These are phyloP conservation scores for Musa troglodytarum DNA, from an alignment of 176 grass and related monocot species.

Conservation along the genomic window DNA sequence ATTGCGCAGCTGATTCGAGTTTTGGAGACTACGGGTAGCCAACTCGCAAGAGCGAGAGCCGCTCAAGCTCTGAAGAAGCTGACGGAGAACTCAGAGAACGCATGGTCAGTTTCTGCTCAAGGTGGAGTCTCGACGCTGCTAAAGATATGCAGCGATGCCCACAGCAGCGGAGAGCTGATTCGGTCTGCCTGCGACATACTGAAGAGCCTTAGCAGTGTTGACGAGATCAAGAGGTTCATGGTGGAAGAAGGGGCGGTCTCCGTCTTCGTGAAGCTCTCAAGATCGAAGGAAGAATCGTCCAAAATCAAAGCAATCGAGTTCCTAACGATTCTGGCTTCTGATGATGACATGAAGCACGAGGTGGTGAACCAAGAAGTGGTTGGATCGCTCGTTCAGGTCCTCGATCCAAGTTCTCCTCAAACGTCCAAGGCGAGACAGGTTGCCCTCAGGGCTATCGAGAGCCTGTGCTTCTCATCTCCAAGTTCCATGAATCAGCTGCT, in stretches of 20 bases:
- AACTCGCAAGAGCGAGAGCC: conserved; percentile 33
- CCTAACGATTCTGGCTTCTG: conserved; percentile 33
- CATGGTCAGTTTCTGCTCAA: conserved; percentile 80
- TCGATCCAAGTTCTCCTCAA: conserved; percentile 34
- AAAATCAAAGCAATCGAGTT: conserved; percentile 62
- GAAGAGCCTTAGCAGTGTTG: conserved; percentile 47
- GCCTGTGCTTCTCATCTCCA: conserved; percentile 37
- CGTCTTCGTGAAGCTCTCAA: conserved; percentile 37
- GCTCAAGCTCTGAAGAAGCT: conserved; percentile 53
- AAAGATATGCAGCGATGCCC: conserved; percentile 34
- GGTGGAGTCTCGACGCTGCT: conserved; percentile 67
- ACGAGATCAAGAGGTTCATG: conserved; percentile 78
- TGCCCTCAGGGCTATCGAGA: conserved; percentile 48
- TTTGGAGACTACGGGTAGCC: conserved; percentile 27
- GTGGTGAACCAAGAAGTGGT: conserved; percentile 31
- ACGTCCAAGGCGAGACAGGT: conserved; percentile 64
- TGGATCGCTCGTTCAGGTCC: conserved; percentile 36
- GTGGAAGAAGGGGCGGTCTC: conserved; percentile 45
- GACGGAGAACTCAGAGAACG: conserved; percentile 78
- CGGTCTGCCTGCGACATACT: conserved; percentile 48
- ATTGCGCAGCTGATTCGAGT: conserved; percentile 52
- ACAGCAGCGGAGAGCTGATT: conserved; percentile 32
- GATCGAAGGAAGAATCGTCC: conserved; percentile 30
- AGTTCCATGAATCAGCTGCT: conserved; percentile 31
- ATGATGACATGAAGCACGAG: conserved; percentile 20